A percentile compares a stretch with the other conserved stretches of the same genome.
Evolutionary conservation across 768 basidiomycete species (phyloP).

Genomic region (Tubosaeta sp.): DNA sequence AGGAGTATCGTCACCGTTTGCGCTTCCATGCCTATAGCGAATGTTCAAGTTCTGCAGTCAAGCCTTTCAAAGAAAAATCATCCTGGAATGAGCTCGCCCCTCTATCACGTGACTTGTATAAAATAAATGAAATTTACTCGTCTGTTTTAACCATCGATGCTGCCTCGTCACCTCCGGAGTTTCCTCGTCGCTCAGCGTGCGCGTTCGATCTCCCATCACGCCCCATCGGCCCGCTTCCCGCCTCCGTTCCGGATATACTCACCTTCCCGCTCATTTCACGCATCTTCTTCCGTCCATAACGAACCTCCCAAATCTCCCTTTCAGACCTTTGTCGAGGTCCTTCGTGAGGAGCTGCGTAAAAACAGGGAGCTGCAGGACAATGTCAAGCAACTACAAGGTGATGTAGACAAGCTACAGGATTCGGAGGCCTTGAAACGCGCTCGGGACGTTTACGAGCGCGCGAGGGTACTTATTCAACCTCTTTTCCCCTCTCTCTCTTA

Average conservation of each 20-base stretch:
- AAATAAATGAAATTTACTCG: slow-evolving; percentile 9
- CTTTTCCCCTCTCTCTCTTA: slow-evolving; percentile 5
- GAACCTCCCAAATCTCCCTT: slow-evolving; percentile 89
- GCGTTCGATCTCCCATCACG: slow-evolving; percentile 12
- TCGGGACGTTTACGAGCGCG: slow-evolving; percentile 87
- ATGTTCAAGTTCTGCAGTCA: no score
- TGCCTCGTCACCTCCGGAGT: slow-evolving; percentile 46
- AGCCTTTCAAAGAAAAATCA: no score
- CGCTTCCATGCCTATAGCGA: no score
- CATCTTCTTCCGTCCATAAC: slow-evolving; percentile 55
- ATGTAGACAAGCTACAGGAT: slow-evolving; percentile 96
- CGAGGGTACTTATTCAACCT: slow-evolving; percentile 61
- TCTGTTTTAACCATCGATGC: slow-evolving; percentile 28
- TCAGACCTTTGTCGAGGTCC: slow-evolving; percentile 91
- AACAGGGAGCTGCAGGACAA: slow-evolving; percentile 94
- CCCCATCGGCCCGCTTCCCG: slow-evolving; percentile 13
- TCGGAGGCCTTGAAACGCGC: slow-evolving; percentile 94
- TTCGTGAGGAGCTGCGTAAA: slow-evolving; percentile 90
- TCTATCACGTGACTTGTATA: slow-evolving; percentile 9
- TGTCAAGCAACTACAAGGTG: slow-evolving; percentile 94
- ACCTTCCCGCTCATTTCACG: slow-evolving; percentile 48
- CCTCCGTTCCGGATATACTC: slow-evolving; percentile 30
- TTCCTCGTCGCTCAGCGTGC: slow-evolving; percentile 30
- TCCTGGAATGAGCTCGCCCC: no score
- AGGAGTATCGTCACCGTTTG: no score